phyloP scores from a whole-genome alignment of 2,329 filamentous ascomycete species.

The Colletotrichum truncatum region DNA sequence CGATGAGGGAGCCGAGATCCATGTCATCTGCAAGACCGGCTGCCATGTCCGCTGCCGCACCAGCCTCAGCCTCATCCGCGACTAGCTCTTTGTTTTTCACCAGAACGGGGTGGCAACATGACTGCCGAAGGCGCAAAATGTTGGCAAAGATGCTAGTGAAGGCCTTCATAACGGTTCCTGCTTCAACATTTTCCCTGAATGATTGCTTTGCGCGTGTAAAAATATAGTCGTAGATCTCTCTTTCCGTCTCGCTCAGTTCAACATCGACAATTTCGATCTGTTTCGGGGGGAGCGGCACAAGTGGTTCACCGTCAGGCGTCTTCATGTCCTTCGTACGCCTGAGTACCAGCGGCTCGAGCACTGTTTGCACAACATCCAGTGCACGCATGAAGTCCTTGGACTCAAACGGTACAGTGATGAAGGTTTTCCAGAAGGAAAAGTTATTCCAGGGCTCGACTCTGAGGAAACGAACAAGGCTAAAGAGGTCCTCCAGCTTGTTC shows the following conservation, averaged over 20 bases:
- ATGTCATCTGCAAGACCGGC: conserved; percentile 93
- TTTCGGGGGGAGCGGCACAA: conserved; percentile 85
- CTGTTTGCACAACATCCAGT: conserved; percentile 95
- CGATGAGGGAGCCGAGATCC: conserved; percentile 88
- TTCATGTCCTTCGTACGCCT: conserved; percentile 98
- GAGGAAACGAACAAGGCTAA: conserved; percentile 90
- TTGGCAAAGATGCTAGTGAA: conserved; percentile 98
- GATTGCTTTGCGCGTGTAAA: conserved; percentile 84
- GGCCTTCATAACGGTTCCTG: conserved; percentile 91
- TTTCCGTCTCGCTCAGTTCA: conserved; percentile 84
- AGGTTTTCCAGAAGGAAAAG: conserved; percentile 99
- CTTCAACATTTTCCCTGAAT: conserved; percentile 87
- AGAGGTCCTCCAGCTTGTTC: conserved; percentile 93
- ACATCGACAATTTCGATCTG: conserved; percentile 87
- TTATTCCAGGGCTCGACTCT: conserved; percentile 98
- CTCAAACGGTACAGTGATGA: conserved; percentile 97
- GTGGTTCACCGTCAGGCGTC: conserved; percentile 78
- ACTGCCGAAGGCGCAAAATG: conserved; percentile 89
- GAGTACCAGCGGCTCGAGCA: conserved; percentile 94
- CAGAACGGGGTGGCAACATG: conserved; percentile 91
- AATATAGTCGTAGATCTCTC: conserved; percentile 93
- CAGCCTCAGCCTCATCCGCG: conserved; percentile 87
- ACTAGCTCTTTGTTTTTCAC: conserved; percentile 87
- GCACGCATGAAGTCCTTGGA: conserved; percentile 94
- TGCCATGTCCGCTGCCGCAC: conserved; percentile 78